Percentiles rank a stretch among this genome's conserved stretches.
Evolutionary conservation across 352 stramenopile genomes (phyloP).

Genomic region (Phytophthora rubi): DNA sequence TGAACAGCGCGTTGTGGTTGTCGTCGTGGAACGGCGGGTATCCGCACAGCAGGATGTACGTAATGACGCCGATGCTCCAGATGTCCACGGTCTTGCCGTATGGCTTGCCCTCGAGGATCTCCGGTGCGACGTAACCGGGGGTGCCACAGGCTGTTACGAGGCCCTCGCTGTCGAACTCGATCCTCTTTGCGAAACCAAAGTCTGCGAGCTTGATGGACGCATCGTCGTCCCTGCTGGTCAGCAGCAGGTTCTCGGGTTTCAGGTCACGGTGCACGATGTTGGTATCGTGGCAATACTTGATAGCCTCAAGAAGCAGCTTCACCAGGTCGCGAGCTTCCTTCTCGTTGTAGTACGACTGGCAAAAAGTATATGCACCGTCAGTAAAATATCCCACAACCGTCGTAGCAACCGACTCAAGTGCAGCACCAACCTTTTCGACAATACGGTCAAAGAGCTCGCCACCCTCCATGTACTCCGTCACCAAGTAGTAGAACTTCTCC

Average conservation of each 20-base stretch:
- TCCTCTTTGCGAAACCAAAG: conserved; percentile 89
- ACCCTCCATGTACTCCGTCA: conserved; percentile 97
- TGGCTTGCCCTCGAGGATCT: conserved; percentile 79
- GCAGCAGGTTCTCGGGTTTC: conserved; percentile 86
- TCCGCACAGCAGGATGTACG: conserved; percentile 86
- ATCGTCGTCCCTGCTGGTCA: conserved; percentile 84
- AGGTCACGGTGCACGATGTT: conserved; percentile 87
- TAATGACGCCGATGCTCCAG: conserved; percentile 92
- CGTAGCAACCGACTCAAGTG: background rate
- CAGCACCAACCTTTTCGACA: conserved; percentile 73
- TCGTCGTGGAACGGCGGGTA: conserved; percentile 92
- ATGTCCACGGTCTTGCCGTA: conserved; percentile 89
- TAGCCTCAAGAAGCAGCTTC: conserved; percentile 85
- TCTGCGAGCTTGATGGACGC: conserved; percentile 88
- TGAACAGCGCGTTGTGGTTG: conserved; percentile 94
- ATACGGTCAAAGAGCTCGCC: conserved; percentile 90
- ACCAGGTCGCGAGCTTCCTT: conserved; percentile 87
- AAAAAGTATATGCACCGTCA: conserved; percentile 12
- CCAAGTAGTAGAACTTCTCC: conserved; percentile 96
- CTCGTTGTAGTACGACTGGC: conserved; percentile 90
- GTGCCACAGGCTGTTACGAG: conserved; percentile 84
- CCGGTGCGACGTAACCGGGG: conserved; percentile 82
- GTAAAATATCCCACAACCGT: conserved; percentile 11
- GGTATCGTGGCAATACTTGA: conserved; percentile 90
- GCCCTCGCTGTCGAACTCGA: conserved; percentile 73